These are phyloP conservation scores for Alternaria novae-zelandiae DNA, from an alignment of 2,329 filamentous ascomycete species.

Conservation along the genomic window DNA sequence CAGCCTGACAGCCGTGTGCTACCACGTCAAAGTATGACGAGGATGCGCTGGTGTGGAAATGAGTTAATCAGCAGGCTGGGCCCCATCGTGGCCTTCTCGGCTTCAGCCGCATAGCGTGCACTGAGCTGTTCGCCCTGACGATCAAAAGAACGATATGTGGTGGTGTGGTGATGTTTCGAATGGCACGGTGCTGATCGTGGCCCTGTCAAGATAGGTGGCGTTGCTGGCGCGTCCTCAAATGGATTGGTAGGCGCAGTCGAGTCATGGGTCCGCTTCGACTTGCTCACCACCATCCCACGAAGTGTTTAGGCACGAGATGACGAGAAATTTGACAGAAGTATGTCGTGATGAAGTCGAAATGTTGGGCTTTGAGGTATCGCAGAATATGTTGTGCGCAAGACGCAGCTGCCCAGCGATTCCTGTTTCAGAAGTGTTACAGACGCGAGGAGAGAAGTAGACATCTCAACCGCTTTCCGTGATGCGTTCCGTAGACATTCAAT, in stretches of 20 bases:
- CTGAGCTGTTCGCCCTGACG: not conserved
- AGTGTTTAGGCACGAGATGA: not conserved
- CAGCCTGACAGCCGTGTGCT: not conserved
- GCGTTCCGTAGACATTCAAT: not conserved
- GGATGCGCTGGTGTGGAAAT: slow-evolving; percentile 1
- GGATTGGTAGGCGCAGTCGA: not conserved
- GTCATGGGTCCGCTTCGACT: not conserved
- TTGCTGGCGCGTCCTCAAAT: not conserved
- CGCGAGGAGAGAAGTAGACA: slow-evolving; percentile 10
- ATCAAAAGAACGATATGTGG: not conserved
- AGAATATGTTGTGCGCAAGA: not conserved
- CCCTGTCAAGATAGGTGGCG: not conserved
- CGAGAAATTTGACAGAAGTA: not conserved
- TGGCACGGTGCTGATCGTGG: slow-evolving; percentile 5
- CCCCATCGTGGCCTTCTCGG: not conserved
- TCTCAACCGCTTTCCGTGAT: slow-evolving; percentile 5
- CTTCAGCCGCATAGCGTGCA: not conserved
- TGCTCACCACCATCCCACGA: not conserved
- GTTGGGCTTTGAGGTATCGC: not conserved
- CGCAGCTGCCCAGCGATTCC: not conserved
- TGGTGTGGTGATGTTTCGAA: slow-evolving; percentile 4
- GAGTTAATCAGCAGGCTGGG: not conserved
- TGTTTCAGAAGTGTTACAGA: slow-evolving; percentile 32
- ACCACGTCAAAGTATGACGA: not conserved
- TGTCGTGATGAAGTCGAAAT: not conserved